Evolutionary conservation across 2,329 filamentous ascomycete genomes (phyloP), one percentile per base, ranked within the genome.

Genomic region (Fusarium sp.): DNA sequence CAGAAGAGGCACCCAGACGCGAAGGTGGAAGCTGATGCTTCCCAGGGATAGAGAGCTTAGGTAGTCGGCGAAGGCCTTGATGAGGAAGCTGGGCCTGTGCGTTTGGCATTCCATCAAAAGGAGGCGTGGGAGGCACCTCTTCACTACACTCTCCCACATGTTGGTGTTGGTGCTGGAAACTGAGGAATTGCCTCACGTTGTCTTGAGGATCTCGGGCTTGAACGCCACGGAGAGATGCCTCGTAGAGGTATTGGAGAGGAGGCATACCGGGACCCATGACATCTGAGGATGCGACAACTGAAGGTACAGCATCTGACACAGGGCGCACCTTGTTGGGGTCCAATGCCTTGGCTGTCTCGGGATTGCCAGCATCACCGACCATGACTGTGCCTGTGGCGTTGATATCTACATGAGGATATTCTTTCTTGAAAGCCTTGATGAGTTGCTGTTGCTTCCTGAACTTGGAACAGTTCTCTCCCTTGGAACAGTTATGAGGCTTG

Each of bases 251-350:
- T 60, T 87, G 85, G 62, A 94, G 84, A 23, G 89, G 84, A 22
- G 90, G 85, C 14, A 89, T 77, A 46, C 87, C 87, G 7, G 92
- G 90, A 4, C 94, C 94, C 66, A 98, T 85, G 13, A 96, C 86
- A 78, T 97, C 95, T 2, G 94, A 97, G 1, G 95, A 97, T 25
- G 94, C 95, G 52, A 97, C 90, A 11, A 97, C 85, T 2, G 94
- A 97, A 11, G 92, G 92, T 5, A 91, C 87, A 20, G 87, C 87
- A 71, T 96, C 91, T 7, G 93, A 95, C 25, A 89, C 83, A 13
- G 92, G 92, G 43, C 91, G 88, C 7, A 81, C 78, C 61, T 88
- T 80, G 57, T 83, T 88, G 74, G 79, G 84, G 68, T 88, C 86
- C 66, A 88, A 77, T 22, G 86, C 84, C 51, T 80, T 75, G 55